Percentiles rank a stretch among this genome's conserved stretches.
These are phyloP conservation scores for Cladosporium sp. DNA, from an alignment of 2,329 filamentous ascomycete genomes.

Conservation along the genomic window DNA sequence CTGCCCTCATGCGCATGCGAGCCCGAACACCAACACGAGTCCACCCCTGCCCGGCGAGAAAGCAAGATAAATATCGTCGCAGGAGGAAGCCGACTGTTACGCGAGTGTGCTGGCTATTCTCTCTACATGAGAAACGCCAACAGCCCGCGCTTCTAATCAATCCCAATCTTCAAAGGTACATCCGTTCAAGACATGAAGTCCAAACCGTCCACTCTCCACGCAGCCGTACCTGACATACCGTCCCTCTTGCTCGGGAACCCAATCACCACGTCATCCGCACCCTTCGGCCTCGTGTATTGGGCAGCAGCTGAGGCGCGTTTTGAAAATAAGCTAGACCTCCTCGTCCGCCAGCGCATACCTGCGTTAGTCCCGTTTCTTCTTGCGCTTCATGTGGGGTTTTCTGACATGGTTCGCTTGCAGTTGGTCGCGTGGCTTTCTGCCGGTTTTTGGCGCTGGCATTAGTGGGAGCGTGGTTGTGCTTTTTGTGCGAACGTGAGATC, in stretches of 20 bases:
- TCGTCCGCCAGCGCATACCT: slow-evolving; percentile 8
- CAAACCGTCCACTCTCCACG: slow-evolving; percentile 6
- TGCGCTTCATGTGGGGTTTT: neutral
- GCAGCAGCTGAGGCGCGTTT: neutral
- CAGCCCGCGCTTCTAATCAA: neutral
- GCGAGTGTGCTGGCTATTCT: neutral
- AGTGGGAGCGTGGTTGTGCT: neutral
- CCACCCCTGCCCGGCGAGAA: neutral
- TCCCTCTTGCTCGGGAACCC: slow-evolving; percentile 4
- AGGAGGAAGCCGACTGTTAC: neutral
- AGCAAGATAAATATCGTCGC: neutral
- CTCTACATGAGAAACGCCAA: too few relatives aligned
- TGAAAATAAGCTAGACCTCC: neutral
- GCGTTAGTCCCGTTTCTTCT: neutral
- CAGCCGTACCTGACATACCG: slow-evolving; percentile 8
- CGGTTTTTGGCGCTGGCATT: neutral
- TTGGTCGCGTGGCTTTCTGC: slow-evolving; percentile 1
- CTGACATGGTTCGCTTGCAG: neutral
- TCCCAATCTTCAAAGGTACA: neutral
- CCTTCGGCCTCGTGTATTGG: slow-evolving; percentile 11
- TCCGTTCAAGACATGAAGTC: slow-evolving; percentile 9
- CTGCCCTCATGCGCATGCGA: slow-evolving; percentile 1
- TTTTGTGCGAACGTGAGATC: neutral
- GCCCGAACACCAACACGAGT: slow-evolving; percentile 11
- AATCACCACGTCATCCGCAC: slow-evolving; percentile 10